Conservation (phyloP, 2,329 filamentous ascomycete genomes). For the Pseudogymnoascus sp. region DNA sequence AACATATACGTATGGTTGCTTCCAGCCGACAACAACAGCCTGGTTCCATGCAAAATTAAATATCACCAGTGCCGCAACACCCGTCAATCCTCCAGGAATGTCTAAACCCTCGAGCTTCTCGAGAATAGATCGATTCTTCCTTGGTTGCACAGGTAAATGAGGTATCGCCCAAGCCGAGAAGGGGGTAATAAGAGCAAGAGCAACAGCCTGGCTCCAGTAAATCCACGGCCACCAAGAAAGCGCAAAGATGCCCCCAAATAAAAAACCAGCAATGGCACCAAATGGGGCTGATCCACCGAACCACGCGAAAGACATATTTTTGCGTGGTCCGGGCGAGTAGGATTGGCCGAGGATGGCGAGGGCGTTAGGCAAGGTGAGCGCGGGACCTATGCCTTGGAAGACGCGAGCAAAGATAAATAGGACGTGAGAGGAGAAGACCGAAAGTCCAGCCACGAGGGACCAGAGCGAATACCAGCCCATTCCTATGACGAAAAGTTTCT, state of each 20-base stretch:
- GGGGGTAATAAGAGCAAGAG: conserved; percentile 30
- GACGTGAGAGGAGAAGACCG: conserved; percentile 17
- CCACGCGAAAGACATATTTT: conserved; percentile 50
- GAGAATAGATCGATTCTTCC: conserved; percentile 10
- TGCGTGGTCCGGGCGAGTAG: conserved; percentile 48
- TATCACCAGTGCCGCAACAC: conserved; percentile 48
- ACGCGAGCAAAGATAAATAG: conserved; percentile 41
- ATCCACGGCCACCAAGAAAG: conserved; percentile 45
- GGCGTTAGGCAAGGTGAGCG: conserved; percentile 55
- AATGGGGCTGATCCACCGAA: conserved; percentile 42
- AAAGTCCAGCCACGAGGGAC: conserved; percentile 16
- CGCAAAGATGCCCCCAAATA: conserved; percentile 12
- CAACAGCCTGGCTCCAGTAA: conserved; percentile 38
- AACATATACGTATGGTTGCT: conserved; percentile 45
- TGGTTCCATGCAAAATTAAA: conserved; percentile 64
- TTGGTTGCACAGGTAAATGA: conserved; percentile 17
- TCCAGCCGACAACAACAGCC: conserved; percentile 52
- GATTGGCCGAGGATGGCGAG: conserved; percentile 52
- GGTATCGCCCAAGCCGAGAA: conserved; percentile 32
- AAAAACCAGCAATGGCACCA: conserved; percentile 34
- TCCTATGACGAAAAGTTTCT: conserved; percentile 44
- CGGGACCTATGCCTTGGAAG: conserved; percentile 53
- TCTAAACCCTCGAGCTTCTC: conserved; percentile 29
- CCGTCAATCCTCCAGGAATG: conserved; percentile 27
- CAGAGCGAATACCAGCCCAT: conserved; percentile 21